phyloP scores from a whole-genome alignment of 805 yeast genomes.

The Candida argentea region DNA sequence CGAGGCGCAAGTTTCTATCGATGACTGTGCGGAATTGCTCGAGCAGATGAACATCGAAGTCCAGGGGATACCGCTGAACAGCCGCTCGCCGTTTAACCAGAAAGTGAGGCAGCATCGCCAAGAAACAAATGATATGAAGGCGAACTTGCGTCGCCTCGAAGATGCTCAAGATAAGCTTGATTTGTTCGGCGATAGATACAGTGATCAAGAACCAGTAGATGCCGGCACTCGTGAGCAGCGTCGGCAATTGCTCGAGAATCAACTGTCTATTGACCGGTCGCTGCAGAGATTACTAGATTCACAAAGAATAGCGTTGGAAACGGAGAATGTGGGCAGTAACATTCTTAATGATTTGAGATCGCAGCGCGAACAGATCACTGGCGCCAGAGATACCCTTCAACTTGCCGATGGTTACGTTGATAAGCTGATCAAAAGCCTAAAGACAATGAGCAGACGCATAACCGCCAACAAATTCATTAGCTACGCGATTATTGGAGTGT shows the following conservation, averaged over 20 bases:
- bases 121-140: constrained; percentile 48
- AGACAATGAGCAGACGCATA: constrained; percentile 86
- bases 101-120: constrained; percentile 63
- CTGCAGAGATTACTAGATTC: constrained; percentile 79
- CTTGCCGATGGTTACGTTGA: constrained; percentile 94
- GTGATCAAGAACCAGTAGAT: constrained; percentile 20
- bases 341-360: constrained; percentile 82
- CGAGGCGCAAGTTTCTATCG: constrained; percentile 58
- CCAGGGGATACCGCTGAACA: constrained; percentile 68
- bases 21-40: constrained; percentile 68
- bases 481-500: constrained; percentile 82
- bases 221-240: constrained; percentile 51
- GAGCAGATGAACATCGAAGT: constrained; percentile 87
- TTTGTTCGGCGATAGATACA: constrained; percentile 53
- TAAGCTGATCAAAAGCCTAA: constrained; percentile 73
- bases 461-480: constrained; percentile 87
- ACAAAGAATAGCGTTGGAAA: constrained; percentile 83
- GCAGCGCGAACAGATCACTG: constrained; percentile 85
- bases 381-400: constrained; percentile 74
- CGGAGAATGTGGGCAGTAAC: constrained; percentile 85
- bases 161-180: constrained; percentile 67
- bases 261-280: constrained; percentile 72
- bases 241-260: constrained; percentile 66
- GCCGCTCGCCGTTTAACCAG: constrained; percentile 61
- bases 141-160: constrained; percentile 41